Conservation (phyloP, 1,284 basidiomycete species). For the Puccinia polysora region DNA sequence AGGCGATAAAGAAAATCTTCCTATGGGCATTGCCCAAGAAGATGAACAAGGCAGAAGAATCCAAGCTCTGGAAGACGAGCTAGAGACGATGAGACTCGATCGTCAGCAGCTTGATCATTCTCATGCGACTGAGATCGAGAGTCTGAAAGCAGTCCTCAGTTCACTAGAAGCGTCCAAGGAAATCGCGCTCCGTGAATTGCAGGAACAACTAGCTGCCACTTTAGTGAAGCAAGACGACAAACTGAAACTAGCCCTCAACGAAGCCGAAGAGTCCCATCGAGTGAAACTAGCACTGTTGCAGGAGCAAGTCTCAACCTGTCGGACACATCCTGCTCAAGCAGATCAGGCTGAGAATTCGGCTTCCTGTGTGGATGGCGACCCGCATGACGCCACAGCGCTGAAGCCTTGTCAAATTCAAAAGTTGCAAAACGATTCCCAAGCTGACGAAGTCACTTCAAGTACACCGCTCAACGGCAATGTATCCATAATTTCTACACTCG, state of each 20-base stretch:
- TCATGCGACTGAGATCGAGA: conserved; percentile 3
- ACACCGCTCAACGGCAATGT: not conserved
- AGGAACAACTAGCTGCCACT: not conserved
- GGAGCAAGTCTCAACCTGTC: not conserved
- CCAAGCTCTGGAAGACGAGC: conserved; percentile 20
- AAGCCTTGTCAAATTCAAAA: not conserved
- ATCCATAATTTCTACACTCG: conserved; percentile 5
- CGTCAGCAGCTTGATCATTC: conserved; percentile 4
- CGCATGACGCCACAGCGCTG: not conserved
- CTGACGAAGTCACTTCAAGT: conserved; percentile 14
- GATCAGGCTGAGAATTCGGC: not conserved
- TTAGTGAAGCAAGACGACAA: conserved; percentile 11
- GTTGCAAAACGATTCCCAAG: not conserved
- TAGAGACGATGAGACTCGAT: conserved; percentile 10
- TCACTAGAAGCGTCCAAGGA: not conserved
- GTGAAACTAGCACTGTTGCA: conserved; percentile 2
- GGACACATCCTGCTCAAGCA: conserved; percentile 9
- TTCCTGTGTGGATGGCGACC: not conserved
- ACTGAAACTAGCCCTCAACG: conserved; percentile 10
- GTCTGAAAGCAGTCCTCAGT: conserved; percentile 7
- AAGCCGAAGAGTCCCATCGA: conserved; percentile 6
- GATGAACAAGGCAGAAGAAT: conserved; percentile 7
- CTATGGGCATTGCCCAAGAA: conserved; percentile 11
- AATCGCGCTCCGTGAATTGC: conserved; percentile 1
- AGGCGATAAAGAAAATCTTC: conserved; percentile 36